Conservation (phyloP, 1,139 yeast genomes). For the Magnusiomyces tetraspermus region DNA sequence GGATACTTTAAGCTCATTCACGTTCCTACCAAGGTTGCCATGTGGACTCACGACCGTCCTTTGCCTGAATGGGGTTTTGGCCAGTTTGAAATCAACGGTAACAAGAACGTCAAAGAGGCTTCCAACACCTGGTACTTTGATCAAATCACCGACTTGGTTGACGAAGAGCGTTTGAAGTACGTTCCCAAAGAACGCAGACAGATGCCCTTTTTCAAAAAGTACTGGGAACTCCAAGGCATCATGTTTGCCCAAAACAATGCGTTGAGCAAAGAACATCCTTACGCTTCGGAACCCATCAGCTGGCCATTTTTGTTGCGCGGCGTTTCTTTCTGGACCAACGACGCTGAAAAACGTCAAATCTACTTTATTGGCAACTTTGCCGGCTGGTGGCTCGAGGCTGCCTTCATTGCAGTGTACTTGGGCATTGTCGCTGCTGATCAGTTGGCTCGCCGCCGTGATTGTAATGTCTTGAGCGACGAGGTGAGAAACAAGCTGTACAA, state of each 20-base stretch:
- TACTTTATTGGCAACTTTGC: conserved; percentile 82
- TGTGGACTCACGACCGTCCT: conserved; percentile 86
- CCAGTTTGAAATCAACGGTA: conserved; percentile 93
- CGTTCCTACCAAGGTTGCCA: conserved; percentile 77
- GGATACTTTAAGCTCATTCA: conserved; percentile 64
- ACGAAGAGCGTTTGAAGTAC: conserved; percentile 47
- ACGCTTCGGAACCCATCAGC: conserved; percentile 82
- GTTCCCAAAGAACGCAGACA: conserved; percentile 45
- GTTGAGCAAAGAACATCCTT: conserved; percentile 83
- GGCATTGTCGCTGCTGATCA: conserved; percentile 67
- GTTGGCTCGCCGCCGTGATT: conserved; percentile 63
- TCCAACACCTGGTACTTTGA: conserved; percentile 73
- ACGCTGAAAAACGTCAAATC: conserved; percentile 51
- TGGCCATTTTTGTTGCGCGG: conserved; percentile 95
- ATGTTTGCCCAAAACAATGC: conserved; percentile 93
- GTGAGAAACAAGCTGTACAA: conserved; percentile 71
- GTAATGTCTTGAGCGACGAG: conserved; percentile 45
- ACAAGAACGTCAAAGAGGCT: conserved; percentile 61
- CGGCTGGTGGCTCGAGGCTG: conserved; percentile 86
- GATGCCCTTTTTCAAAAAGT: conserved; percentile 70
- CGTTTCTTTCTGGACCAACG: conserved; percentile 92
- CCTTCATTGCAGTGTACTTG: conserved; percentile 54
- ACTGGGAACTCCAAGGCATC: conserved; percentile 76
- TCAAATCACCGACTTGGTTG: conserved; percentile 55
- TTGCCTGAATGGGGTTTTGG: conserved; percentile 92